Conservation (phyloP, 257 asterid genomes). For the Catharanthus roseus region DNA sequence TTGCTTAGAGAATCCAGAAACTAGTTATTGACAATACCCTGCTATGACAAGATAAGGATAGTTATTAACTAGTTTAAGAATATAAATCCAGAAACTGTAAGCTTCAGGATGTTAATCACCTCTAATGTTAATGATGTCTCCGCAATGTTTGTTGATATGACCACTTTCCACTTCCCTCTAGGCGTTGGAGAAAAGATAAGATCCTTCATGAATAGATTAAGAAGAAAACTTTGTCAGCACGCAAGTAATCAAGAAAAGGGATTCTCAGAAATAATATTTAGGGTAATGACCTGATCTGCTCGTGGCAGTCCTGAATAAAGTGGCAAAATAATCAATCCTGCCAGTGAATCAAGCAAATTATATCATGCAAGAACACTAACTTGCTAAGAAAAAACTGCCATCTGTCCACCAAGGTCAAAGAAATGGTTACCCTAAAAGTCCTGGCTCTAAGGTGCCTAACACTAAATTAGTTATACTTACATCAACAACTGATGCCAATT, state of each 20-base stretch:
- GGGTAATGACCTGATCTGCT: conserved; percentile 66
- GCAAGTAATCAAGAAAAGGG: background rate
- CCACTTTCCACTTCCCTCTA: conserved; percentile 91
- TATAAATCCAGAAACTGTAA: background rate
- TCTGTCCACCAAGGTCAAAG: background rate
- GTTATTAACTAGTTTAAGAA: background rate
- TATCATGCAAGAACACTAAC: background rate
- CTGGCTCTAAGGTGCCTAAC: background rate
- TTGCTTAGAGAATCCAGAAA: conserved; percentile 93
- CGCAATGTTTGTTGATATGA: conserved; percentile 91
- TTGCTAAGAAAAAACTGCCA: background rate
- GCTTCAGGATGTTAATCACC: conserved; percentile 31
- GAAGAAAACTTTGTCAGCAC: conserved; percentile 10
- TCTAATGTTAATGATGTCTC: conserved; percentile 98
- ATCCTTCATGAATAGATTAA: conserved; percentile 39
- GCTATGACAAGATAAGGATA: conserved; percentile 14
- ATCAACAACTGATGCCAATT: background rate
- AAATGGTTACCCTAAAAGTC: background rate
- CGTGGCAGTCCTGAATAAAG: conserved; percentile 91
- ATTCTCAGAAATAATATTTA: conserved; percentile 4
- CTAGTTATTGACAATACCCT: conserved; percentile 97
- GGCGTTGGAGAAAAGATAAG: conserved; percentile 91
- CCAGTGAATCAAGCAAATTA: conserved; percentile 20
- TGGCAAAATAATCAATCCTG: conserved; percentile 82
- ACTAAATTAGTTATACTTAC: background rate